Evolutionary conservation across 2,329 filamentous ascomycete genomes (phyloP), one percentile per base, ranked within the genome.

Genomic region (Rhynchosporium graminicola): DNA sequence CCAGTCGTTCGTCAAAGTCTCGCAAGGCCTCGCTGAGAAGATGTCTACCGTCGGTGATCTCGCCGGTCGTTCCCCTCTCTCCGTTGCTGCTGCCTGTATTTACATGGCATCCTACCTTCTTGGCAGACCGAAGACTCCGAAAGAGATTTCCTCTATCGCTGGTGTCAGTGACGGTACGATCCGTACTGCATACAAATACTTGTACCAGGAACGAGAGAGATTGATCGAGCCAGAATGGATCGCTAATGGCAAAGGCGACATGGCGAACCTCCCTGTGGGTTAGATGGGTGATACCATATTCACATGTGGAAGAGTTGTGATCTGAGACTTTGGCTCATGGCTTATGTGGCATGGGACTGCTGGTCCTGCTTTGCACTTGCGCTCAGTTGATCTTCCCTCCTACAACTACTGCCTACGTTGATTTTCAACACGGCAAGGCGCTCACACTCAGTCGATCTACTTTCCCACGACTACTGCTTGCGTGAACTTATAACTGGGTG

Each of bases 151-250:
- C 4, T 77, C 78, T 29, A 88, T 95, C 20, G 92, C 91, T 0
- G 91, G 92, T 68, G 95, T 99, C 33, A 97, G 92, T 74, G 96
- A 99, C 73, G 93, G 95, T 60, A 99, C 95, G 0, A 97, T 99
- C 71, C 93, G 96, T 72, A 96, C 91, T 31, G 93, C 94, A 0
- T 99, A 98, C 80, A 95, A 95, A 74, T 87, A 90, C 72, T 82
- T 99, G 55, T 94, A 93, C 74, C 81, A 83, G 20, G 87, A 89
- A 55, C 85, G 87, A 57, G 87, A 94, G 60, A 82, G 85, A 65
- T 78, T 99, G 63, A 85, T 97, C 71, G 87, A 89, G 69, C 80
- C 86, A 57, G 86, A 89, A 64, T 94, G 91, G 86, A 82, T 94
- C 59, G 82, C 83, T 60, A 86, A 87, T 63, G 89, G 89, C 62